Evolutionary conservation across 352 stramenopile genomes (phyloP).

Genomic region (Phytophthora pistaciae): DNA sequence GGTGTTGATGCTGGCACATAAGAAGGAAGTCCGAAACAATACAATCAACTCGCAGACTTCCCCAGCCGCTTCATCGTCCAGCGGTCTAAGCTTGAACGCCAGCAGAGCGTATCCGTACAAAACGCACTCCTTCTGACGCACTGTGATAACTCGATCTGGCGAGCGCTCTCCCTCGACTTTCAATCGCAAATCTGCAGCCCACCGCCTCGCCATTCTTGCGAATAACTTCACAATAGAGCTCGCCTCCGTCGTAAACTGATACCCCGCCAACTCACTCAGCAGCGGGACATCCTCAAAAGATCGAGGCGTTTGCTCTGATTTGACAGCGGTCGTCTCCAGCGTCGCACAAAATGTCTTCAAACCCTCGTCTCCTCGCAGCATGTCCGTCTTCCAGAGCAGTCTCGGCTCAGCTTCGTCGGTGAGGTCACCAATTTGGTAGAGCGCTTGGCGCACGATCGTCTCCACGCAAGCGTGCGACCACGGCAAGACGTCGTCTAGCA

Average conservation of each 20-base stretch:
- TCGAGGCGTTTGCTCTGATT: background rate
- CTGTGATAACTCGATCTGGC: slow-evolving; percentile 15
- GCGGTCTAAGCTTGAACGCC: slow-evolving; percentile 29
- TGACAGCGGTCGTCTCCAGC: background rate
- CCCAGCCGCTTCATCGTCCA: slow-evolving; percentile 13
- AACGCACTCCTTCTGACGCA: slow-evolving; percentile 51
- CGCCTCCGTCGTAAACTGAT: background rate
- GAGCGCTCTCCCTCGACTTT: background rate
- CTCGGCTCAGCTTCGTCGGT: background rate
- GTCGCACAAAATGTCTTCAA: background rate
- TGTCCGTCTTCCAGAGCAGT: background rate
- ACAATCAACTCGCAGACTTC: slow-evolving; percentile 58
- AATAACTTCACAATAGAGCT: background rate
- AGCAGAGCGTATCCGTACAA: slow-evolving; percentile 56
- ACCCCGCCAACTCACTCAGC: background rate
- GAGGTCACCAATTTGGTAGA: slow-evolving; percentile 14
- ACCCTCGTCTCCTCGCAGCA: slow-evolving; percentile 37
- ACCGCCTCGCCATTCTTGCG: background rate
- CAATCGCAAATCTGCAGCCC: background rate
- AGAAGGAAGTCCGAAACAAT: slow-evolving; percentile 49
- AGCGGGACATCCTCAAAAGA: background rate
- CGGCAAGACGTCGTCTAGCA: slow-evolving; percentile 51
- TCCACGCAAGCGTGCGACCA: slow-evolving; percentile 50
- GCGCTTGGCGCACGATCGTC: slow-evolving; percentile 49
- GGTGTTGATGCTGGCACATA: slow-evolving; percentile 31